Percentiles rank a stretch among this genome's conserved stretches.
phyloP scores from a whole-genome alignment of 2,329 filamentous ascomycete genomes.

The Neopestalotiopsis sp. region DNA sequence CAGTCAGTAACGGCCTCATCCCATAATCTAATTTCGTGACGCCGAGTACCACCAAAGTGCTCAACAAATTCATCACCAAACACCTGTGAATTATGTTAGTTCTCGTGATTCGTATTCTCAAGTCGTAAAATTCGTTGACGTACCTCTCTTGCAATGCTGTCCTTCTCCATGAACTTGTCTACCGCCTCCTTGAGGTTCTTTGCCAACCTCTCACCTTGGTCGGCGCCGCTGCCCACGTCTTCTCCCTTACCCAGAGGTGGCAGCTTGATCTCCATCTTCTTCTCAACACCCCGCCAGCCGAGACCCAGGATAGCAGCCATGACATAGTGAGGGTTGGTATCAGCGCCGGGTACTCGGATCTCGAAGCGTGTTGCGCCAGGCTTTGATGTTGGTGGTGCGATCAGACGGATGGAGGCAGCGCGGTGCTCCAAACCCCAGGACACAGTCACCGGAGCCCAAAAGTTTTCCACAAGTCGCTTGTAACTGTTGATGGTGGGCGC shows the following conservation, averaged over 20 bases:
- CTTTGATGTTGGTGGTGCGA: constrained; percentile 85
- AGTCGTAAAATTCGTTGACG: neutral
- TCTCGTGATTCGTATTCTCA: no score
- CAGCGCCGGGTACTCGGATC: constrained; percentile 90
- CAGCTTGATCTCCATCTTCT: constrained; percentile 83
- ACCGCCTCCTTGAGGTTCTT: constrained; percentile 88
- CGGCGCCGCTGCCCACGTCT: constrained; percentile 74
- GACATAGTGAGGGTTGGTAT: constrained; percentile 88
- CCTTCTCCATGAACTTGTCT: constrained; percentile 74
- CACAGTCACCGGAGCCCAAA: constrained; percentile 97
- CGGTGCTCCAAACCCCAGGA: constrained; percentile 97
- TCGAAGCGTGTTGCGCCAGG: constrained; percentile 90
- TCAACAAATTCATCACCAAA: constrained; percentile 96
- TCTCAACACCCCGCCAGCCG: constrained; percentile 90
- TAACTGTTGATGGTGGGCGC: constrained; percentile 97
- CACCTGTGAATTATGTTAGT: constrained; percentile 46
- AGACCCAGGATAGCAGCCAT: constrained; percentile 85
- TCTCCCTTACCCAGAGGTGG: constrained; percentile 86
- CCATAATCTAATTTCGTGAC: constrained; percentile 90
- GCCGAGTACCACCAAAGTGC: constrained; percentile 88
- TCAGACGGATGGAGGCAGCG: constrained; percentile 87
- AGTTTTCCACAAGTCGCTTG: constrained; percentile 97
- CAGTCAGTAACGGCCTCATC: constrained; percentile 98
- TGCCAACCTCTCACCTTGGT: constrained; percentile 79
- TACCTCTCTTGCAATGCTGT: constrained; percentile 82